phyloP scores from a whole-genome alignment of 352 stramenopile genomes.

The Phytophthora syringae region DNA sequence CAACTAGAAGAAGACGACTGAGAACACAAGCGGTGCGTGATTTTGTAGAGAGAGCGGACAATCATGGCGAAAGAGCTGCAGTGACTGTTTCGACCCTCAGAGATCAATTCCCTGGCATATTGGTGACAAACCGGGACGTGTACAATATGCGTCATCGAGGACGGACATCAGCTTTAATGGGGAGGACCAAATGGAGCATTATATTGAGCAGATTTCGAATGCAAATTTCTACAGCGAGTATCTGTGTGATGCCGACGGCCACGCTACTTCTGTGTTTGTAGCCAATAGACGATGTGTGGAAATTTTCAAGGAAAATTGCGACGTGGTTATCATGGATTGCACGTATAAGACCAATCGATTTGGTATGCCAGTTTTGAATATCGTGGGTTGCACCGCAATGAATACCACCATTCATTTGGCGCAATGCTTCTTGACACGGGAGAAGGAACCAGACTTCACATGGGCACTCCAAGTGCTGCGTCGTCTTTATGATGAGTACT shows the following conservation, averaged over 20 bases:
- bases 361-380: neutral
- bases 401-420: neutral
- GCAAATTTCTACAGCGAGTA: constrained; percentile 1
- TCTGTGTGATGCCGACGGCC: neutral
- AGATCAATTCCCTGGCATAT: constrained; percentile 1
- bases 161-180: neutral
- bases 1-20: neutral
- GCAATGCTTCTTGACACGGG: neutral
- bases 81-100: neutral
- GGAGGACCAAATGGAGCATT: constrained; percentile 3
- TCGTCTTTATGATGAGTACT: neutral
- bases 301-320: constrained; percentile 3
- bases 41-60: constrained; percentile 1
- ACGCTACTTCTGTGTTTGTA: neutral
- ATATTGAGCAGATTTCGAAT: constrained; percentile 1
- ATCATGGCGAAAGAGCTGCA: constrained; percentile 5
- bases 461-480: neutral
- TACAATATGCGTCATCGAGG: constrained; percentile 3
- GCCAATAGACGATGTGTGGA: neutral
- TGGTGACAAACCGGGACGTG: neutral
- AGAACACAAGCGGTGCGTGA: neutral
- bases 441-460: neutral
- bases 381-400: neutral
- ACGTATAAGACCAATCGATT: constrained; percentile 10
- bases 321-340: constrained; percentile 4